These are phyloP conservation scores for Myriangium duriaei DNA, from an alignment of 2,329 filamentous ascomycete genomes.

Conservation along the genomic window DNA sequence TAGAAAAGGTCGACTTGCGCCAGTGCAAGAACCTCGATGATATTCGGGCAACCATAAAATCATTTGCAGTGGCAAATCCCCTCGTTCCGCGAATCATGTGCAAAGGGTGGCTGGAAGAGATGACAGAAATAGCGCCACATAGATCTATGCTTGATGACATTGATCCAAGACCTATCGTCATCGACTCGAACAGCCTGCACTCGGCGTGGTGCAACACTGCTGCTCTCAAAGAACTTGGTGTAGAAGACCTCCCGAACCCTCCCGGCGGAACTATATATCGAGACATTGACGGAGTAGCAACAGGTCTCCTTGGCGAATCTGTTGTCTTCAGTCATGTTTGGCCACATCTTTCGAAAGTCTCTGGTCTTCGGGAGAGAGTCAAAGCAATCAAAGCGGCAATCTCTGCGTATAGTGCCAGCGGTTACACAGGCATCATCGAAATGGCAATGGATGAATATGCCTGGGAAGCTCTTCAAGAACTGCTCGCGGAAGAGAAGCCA, in stretches of 20 bases:
- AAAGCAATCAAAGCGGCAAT: constrained; percentile 36
- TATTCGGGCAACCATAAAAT: constrained; percentile 35
- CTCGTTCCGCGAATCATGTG: constrained; percentile 37
- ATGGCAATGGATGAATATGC: constrained; percentile 48
- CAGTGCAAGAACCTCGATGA: constrained; percentile 36
- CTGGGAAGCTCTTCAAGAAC: constrained; percentile 38
- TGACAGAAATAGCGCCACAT: constrained; percentile 39
- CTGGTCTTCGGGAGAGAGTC: constrained; percentile 37
- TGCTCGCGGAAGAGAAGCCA: constrained; percentile 25
- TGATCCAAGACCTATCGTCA: constrained; percentile 40
- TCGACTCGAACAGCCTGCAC: constrained; percentile 47
- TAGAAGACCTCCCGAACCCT: constrained; percentile 35
- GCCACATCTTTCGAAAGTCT: constrained; percentile 39
- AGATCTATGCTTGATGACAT: constrained; percentile 41
- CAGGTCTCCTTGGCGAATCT: constrained; percentile 42
- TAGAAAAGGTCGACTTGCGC: constrained; percentile 39
- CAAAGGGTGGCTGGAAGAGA: constrained; percentile 44
- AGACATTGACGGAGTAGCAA: constrained; percentile 34
- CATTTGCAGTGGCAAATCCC: constrained; percentile 35
- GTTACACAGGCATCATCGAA: constrained; percentile 44
- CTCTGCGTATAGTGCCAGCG: constrained; percentile 35
- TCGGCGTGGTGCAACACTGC: constrained; percentile 44
- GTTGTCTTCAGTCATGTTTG: constrained; percentile 43
- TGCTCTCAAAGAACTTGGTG: constrained; percentile 38
- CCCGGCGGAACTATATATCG: constrained; percentile 42